phyloP scores from a whole-genome alignment of 2,329 filamentous ascomycete species.

The Ustulina deusta region DNA sequence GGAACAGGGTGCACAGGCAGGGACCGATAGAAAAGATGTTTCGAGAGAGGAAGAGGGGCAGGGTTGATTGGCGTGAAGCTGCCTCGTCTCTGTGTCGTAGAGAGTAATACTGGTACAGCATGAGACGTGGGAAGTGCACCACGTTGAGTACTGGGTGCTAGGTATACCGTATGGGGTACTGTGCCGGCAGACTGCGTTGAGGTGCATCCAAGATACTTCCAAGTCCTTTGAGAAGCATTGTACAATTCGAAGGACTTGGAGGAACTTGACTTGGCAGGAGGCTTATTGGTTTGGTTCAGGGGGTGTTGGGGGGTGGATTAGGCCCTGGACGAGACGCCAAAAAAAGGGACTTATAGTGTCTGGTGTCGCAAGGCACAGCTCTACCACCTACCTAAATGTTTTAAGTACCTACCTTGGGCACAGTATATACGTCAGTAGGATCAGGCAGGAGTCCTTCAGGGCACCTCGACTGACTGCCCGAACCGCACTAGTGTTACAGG shows the following conservation, averaged over 20 bases:
- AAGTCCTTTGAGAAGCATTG: too few species aligned
- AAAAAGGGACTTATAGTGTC: constrained; percentile 7
- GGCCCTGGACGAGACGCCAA: constrained; percentile 18
- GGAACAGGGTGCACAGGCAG: constrained; percentile 23
- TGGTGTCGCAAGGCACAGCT: neutral
- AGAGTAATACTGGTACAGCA: constrained; percentile 25
- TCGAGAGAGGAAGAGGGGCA: constrained; percentile 42
- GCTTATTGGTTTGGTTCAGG: constrained; percentile 28
- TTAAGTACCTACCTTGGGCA: constrained; percentile 31
- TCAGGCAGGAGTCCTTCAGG: constrained; percentile 23
- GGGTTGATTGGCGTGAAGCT: constrained; percentile 38
- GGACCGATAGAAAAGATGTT: constrained; percentile 33
- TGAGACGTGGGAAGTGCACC: constrained; percentile 31
- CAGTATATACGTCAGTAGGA: neutral
- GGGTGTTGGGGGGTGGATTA: constrained; percentile 13
- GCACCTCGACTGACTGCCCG: constrained; percentile 24
- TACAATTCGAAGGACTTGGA: constrained; percentile 6
- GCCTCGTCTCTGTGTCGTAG: constrained; percentile 33
- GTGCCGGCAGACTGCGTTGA: neutral
- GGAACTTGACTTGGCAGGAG: constrained; percentile 27
- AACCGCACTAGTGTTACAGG: constrained; percentile 41
- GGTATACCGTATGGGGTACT: neutral
- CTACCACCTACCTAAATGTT: neutral
- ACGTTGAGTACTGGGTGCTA: constrained; percentile 28
- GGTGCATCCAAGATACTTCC: too few species aligned